These are phyloP conservation scores for Mycena leptocephala DNA, from an alignment of 768 basidiomycete genomes.

Conservation along the genomic window DNA sequence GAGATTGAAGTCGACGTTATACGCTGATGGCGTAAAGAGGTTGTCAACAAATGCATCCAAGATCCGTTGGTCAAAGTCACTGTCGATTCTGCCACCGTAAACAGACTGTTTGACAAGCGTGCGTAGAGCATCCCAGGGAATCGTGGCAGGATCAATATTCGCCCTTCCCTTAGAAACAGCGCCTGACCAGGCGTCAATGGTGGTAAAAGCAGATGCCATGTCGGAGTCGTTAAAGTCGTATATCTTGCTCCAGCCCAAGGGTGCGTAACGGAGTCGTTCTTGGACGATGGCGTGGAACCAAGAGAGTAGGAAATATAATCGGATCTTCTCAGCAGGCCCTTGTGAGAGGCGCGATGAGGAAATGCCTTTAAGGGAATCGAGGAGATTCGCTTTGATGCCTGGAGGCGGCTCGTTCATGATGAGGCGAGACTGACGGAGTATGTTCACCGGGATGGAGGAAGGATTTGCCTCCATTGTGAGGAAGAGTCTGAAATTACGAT, in stretches of 20 bases:
- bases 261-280: conserved; percentile 96
- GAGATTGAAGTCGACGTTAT: conserved; percentile 94
- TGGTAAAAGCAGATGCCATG: conserved; percentile 92
- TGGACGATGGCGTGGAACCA: conserved; percentile 99
- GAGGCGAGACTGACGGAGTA: conserved; percentile 94
- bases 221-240: conserved; percentile 99
- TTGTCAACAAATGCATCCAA: conserved; percentile 94
- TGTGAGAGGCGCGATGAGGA: conserved; percentile 79
- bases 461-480: conserved; percentile 98
- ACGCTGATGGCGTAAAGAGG: conserved; percentile 90
- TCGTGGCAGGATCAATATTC: conserved; percentile 92
- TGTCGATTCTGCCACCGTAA: conserved; percentile 95
- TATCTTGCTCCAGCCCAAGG: conserved; percentile 95
- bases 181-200: conserved; percentile 93
- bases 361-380: conserved; percentile 90
- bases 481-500: conserved; percentile 96
- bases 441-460: conserved; percentile 94
- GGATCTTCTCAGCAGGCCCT: conserved; percentile 94
- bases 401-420: conserved; percentile 99
- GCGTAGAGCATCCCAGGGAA: conserved; percentile 97
- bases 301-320: conserved; percentile 95
- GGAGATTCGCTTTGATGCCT: conserved; percentile 95
- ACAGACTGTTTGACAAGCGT: conserved; percentile 96
- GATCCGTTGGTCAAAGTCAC: conserved; percentile 94
- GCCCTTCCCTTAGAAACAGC: conserved; percentile 88